These are phyloP conservation scores for Raddia distichophylla DNA, from an alignment of 176 grass and related monocot genomes.

Conservation along the genomic window DNA sequence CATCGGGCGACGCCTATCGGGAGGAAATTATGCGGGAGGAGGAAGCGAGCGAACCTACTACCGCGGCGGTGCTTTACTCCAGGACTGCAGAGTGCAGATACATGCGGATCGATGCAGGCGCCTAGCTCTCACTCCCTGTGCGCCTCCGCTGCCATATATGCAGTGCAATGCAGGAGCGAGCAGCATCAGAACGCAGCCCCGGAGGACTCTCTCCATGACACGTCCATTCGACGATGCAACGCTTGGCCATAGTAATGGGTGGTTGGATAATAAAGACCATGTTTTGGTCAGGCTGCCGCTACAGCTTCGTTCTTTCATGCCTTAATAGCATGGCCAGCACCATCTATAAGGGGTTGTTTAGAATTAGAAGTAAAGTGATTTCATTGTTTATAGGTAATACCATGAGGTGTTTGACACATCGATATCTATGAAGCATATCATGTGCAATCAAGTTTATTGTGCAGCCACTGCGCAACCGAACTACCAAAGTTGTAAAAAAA, in stretches of 20 bases:
- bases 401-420: too few relatives aligned
- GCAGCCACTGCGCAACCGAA: too few relatives aligned
- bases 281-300: too few relatives aligned
- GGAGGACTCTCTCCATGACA: background rate
- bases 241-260: background rate
- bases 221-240: background rate
- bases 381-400: too few relatives aligned
- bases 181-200: background rate
- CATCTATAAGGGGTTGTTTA: too few relatives aligned
- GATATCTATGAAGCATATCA: too few relatives aligned
- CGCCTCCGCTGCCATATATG: too few relatives aligned
- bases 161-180: background rate
- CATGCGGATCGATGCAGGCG: background rate
- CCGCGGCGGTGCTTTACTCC: conserved; percentile 55
- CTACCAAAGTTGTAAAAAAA: too few relatives aligned
- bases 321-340: too few relatives aligned
- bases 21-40: background rate
- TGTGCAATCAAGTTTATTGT: too few relatives aligned
- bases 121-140: background rate
- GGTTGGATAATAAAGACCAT: background rate
- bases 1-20: background rate
- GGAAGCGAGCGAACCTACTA: conserved; percentile 19
- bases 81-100: background rate
- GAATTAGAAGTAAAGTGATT: too few relatives aligned
- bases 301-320: too few relatives aligned